phyloP scores from a whole-genome alignment of 164 flowering plant species.

The Chimonanthus praecox region DNA sequence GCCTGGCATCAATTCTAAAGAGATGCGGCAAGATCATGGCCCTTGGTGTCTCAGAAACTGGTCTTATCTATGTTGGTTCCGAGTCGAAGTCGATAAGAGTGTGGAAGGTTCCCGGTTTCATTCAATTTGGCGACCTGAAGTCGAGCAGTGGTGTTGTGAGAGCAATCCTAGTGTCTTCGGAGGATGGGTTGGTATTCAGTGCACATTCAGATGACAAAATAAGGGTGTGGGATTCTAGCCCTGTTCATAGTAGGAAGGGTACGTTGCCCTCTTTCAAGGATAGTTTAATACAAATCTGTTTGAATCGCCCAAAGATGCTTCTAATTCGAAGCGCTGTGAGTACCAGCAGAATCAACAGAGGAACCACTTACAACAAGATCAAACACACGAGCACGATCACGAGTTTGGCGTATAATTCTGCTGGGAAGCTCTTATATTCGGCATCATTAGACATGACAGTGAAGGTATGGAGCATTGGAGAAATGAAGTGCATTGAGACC shows the following conservation, averaged over 20 bases:
- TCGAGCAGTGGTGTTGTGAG: not conserved
- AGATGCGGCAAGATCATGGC: constrained; percentile 2
- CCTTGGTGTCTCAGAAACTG: not conserved
- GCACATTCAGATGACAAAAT: constrained; percentile 5
- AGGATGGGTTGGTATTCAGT: constrained; percentile 1
- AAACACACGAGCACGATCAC: not conserved
- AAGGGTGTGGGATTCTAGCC: not conserved
- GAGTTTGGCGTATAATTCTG: not conserved
- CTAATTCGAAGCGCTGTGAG: not conserved
- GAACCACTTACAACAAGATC: not conserved
- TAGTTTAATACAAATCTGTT: not conserved
- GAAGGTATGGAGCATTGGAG: constrained; percentile 3
- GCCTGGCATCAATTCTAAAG: not conserved
- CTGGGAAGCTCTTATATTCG: not conserved
- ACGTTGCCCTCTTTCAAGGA: constrained; percentile 3
- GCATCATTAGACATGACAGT: not conserved
- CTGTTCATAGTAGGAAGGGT: constrained; percentile 1
- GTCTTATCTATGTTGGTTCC: constrained; percentile 1
- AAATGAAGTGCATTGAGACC: constrained; percentile 5
- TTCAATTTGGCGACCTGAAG: not conserved
- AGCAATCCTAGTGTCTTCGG: constrained; percentile 2
- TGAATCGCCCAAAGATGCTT: not conserved
- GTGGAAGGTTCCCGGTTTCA: constrained; percentile 6
- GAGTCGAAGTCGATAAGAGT: constrained; percentile 2
- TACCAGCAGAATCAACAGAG: not conserved